Percentiles rank a stretch among this genome's conserved stretches.
These are phyloP conservation scores for Pelagomonas calceolata DNA, from an alignment of 108 stramenopile genomes.

Conservation along the genomic window DNA sequence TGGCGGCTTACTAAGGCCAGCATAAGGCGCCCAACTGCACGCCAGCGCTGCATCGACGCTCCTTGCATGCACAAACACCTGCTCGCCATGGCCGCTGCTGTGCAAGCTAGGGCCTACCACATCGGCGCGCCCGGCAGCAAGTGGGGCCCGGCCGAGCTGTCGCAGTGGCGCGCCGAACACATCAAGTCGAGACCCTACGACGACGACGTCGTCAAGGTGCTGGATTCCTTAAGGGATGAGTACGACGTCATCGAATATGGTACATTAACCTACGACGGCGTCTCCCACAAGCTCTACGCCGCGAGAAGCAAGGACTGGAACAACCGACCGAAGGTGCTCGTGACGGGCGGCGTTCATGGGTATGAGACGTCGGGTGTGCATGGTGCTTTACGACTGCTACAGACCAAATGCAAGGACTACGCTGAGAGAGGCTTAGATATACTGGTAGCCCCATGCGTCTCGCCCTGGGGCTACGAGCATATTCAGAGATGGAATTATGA, in stretches of 20 bases:
- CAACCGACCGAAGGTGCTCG: conserved; percentile 30
- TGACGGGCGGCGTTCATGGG: conserved; percentile 66
- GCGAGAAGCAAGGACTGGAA: conserved; percentile 25
- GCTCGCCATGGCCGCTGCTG: too few relatives aligned
- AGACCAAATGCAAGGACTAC: conserved; percentile 27
- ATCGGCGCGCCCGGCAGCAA: too few relatives aligned
- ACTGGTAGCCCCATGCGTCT: conserved; percentile 46
- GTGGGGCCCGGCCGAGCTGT: too few relatives aligned
- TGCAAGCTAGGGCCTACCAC: too few relatives aligned
- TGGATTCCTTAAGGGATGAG: too few relatives aligned
- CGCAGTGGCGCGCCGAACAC: too few relatives aligned
- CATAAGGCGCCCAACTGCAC: too few relatives aligned
- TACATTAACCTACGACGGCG: conserved; percentile 15
- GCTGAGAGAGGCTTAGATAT: conserved; percentile 31
- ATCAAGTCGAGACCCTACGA: too few relatives aligned
- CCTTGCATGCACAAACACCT: too few relatives aligned
- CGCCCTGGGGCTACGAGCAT: conserved; percentile 56
- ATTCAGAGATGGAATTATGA: conserved; percentile 44
- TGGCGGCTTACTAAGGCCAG: too few relatives aligned
- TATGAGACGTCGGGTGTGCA: conserved; percentile 63
- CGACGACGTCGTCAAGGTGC: too few relatives aligned
- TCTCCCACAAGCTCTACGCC: conserved; percentile 35
- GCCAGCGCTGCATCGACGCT: too few relatives aligned
- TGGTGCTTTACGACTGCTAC: conserved; percentile 49
- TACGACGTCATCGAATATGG: conserved; percentile 43